Evolutionary conservation across 371 early-diverging fungal genomes (phyloP), one percentile per base, ranked within the genome.

Genomic region (Gilbertella persicaria): DNA sequence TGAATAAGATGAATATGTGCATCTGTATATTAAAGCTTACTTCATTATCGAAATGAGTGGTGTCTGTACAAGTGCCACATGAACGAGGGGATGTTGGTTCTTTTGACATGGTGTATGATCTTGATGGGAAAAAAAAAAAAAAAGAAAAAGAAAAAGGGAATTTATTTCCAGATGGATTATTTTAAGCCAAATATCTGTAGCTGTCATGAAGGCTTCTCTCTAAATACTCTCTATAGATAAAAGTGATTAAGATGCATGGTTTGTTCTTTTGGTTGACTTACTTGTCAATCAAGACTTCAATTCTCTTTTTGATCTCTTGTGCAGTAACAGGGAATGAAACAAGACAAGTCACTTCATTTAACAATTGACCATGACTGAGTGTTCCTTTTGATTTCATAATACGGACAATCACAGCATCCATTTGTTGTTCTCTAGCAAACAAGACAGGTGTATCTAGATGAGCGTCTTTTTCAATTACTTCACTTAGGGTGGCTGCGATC

Each of bases 341-440:
- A 55, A 87, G 84, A 41, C 83, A 72, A 44, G 87, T 72, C 16
- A 97, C 72, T 55, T 92, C 93, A 30, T 72, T 80, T 28, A 93
- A 66, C 45, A 99, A 70, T 20, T 73, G 48, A 6, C 75, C 73
- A 61, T 94, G 94, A 7, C 69, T 72, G 9, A 91, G 55, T 28
- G 68, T 73, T 61, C 84, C 85, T 28, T 89, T 80, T 3, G 86
- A 75, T 71, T 99, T 99, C 93, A 97, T 88, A 38, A 97, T 88
- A 40, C 98, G 79, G 7, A 96, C 97, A 62, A 97, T 88, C 0
- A 94, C 94, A 2, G 98, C 99, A 70, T 98, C 98, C 9, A 94
- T 83, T 66, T 78, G 48, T 14, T 47, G 62, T 36, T 90, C 86
- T 28, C 91, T 80, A 50, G 89, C 88, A 45, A 85, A 80, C 54